Percentiles rank a stretch among this genome's conserved stretches.
phyloP scores from a whole-genome alignment of 495 filamentous ascomycete genomes.

The Letharia columbiana region DNA sequence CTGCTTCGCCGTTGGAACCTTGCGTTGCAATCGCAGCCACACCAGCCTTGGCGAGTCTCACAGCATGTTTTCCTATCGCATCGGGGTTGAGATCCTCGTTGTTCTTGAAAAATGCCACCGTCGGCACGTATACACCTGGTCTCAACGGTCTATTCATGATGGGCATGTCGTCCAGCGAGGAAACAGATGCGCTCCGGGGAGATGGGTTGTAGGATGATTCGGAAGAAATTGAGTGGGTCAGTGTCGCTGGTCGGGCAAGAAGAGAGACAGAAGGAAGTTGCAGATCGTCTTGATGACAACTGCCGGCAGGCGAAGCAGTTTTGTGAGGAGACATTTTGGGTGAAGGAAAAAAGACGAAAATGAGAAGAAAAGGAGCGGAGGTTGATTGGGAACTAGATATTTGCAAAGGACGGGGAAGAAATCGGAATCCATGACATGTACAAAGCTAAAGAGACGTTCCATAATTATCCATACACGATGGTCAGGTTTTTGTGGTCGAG shows the following conservation, averaged over 20 bases:
- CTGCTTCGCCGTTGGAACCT: slow-evolving; percentile 85
- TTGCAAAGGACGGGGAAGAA: slow-evolving; percentile 2
- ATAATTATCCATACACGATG: background rate
- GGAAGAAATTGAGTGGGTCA: slow-evolving; percentile 22
- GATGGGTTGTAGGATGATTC: slow-evolving; percentile 22
- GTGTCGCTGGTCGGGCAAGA: slow-evolving; percentile 10
- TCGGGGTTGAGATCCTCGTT: slow-evolving; percentile 56
- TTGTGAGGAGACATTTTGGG: slow-evolving; percentile 19
- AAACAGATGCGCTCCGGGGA: slow-evolving; percentile 22
- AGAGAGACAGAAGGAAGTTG: slow-evolving; percentile 4
- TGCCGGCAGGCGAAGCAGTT: slow-evolving; percentile 16
- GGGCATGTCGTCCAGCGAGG: slow-evolving; percentile 27
- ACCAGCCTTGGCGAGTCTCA: slow-evolving; percentile 73
- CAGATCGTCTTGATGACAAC: slow-evolving; percentile 16
- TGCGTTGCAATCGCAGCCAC: slow-evolving; percentile 75
- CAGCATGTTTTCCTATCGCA: slow-evolving; percentile 65
- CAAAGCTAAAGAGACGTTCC: slow-evolving; percentile 11
- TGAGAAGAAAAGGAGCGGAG: slow-evolving; percentile 1
- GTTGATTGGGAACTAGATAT: slow-evolving; percentile 8
- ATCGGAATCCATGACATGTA: background rate
- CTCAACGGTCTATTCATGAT: slow-evolving; percentile 29
- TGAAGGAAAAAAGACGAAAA: background rate
- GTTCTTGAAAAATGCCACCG: slow-evolving; percentile 56
- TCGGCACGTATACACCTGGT: slow-evolving; percentile 60
- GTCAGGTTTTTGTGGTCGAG: background rate